Evolutionary conservation across 2,329 filamentous ascomycete species (phyloP).

Genomic region (Macrophomina pseudophaseolina): DNA sequence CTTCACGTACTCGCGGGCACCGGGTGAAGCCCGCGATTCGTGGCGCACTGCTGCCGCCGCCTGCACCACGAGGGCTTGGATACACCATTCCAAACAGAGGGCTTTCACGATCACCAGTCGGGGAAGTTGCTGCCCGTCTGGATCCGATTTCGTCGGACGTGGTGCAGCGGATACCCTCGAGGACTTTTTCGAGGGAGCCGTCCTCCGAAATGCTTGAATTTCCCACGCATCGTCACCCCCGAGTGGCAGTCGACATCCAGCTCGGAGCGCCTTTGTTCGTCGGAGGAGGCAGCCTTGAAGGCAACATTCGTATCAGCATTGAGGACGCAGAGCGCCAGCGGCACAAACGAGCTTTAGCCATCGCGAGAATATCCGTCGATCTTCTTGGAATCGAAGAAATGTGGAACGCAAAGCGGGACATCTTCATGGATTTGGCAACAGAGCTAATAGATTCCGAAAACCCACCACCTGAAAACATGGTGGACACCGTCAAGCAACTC

Average conservation of each 20-base stretch:
- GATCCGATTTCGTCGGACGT: slow-evolving; percentile 52
- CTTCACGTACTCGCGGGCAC: slow-evolving; percentile 44
- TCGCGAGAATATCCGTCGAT: slow-evolving; percentile 57
- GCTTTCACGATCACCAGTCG: slow-evolving; percentile 55
- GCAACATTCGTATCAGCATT: slow-evolving; percentile 53
- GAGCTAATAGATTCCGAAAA: slow-evolving; percentile 57
- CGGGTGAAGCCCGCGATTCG: slow-evolving; percentile 32
- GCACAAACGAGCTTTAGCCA: slow-evolving; percentile 51
- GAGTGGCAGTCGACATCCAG: slow-evolving; percentile 56
- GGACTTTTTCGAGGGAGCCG: slow-evolving; percentile 55
- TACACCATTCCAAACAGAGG: slow-evolving; percentile 52
- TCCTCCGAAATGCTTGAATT: slow-evolving; percentile 57
- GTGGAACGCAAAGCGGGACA: slow-evolving; percentile 49
- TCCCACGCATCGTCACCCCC: slow-evolving; percentile 55
- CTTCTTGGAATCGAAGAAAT: slow-evolving; percentile 60
- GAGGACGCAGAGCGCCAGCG: slow-evolving; percentile 53
- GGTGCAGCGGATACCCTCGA: slow-evolving; percentile 50
- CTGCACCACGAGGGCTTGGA: slow-evolving; percentile 35
- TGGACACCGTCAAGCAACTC: slow-evolving; percentile 49
- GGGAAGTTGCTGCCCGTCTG: slow-evolving; percentile 46
- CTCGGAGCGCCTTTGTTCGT: slow-evolving; percentile 58
- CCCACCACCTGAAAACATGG: slow-evolving; percentile 57
- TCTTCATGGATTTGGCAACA: slow-evolving; percentile 58
- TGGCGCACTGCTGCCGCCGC: slow-evolving; percentile 31
- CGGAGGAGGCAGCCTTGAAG: slow-evolving; percentile 61